phyloP scores from a whole-genome alignment of 306 rosid genomes.

The Vachellia collinsii region DNA sequence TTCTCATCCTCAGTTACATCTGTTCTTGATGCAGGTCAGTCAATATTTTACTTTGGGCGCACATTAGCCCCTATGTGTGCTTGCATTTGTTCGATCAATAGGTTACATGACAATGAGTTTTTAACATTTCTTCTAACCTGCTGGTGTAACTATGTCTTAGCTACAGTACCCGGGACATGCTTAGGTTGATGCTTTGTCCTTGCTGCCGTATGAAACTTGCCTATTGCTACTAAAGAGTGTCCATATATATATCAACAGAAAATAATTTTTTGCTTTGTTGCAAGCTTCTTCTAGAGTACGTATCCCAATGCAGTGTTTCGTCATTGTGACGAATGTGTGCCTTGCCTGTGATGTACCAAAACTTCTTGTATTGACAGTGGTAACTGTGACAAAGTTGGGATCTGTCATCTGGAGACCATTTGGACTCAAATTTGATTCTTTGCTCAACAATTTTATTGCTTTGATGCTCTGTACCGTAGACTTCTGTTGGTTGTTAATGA shows the following conservation, averaged over 20 bases:
- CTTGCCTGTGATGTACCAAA: conserved; percentile 15
- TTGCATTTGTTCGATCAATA: background rate
- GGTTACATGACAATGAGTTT: background rate
- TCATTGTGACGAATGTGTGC: conserved; percentile 5
- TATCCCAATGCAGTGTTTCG: background rate
- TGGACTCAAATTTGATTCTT: conserved; percentile 1
- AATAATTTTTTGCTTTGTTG: conserved; percentile 15
- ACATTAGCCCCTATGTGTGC: background rate
- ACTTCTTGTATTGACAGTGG: background rate
- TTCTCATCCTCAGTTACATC: conserved; percentile 64
- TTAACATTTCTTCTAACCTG: background rate
- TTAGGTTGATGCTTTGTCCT: conserved; percentile 6
- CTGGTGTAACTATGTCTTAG: background rate
- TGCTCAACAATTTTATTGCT: background rate
- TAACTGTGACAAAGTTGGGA: background rate
- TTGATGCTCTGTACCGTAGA: background rate
- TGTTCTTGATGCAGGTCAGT: conserved; percentile 62
- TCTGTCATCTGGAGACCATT: conserved; percentile 5
- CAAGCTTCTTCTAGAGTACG: conserved; percentile 3
- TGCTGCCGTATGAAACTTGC: background rate
- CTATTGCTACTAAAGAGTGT: background rate
- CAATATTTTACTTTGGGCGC: background rate
- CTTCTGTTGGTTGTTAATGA: background rate
- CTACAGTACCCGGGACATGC: background rate
- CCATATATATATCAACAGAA: background rate